Percentiles rank a stretch among this genome's conserved stretches.
Evolutionary conservation across 768 basidiomycete species (phyloP).

Genomic region (Agrocybe praecox): DNA sequence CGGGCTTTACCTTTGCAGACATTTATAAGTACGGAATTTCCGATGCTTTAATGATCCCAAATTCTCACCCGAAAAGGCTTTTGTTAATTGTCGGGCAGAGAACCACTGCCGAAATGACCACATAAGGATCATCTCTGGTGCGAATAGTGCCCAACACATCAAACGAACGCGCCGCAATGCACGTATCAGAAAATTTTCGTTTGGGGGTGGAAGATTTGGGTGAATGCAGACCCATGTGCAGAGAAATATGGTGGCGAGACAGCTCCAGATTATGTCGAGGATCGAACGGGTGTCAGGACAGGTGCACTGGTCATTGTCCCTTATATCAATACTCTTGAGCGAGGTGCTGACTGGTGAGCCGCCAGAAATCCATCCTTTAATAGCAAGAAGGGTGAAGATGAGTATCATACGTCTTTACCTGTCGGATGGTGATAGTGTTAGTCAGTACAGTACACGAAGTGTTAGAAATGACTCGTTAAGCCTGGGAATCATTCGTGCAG

Average conservation of each 20-base stretch:
- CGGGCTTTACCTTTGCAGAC: no score
- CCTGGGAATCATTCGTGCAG: neutral
- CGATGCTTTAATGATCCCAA: no score
- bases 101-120: conserved; percentile 14
- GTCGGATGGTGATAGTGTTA: no score
- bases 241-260: conserved; percentile 12
- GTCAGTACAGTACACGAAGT: no score
- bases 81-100: neutral
- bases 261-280: conserved; percentile 14
- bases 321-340: no score
- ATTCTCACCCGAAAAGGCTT: neutral
- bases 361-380: no score
- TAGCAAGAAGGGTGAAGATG: no score
- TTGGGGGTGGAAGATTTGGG: conserved; percentile 9
- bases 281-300: conserved; percentile 6
- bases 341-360: no score
- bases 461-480: conserved; percentile 1
- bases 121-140: conserved; percentile 10
- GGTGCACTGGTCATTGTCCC: neutral
- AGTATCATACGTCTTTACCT: neutral
- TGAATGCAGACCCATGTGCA: conserved; percentile 17
- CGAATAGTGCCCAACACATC: conserved; percentile 6
- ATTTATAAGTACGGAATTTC: no score
- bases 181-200: neutral
- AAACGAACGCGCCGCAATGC: neutral